Percentiles rank a stretch among this genome's conserved stretches.
Evolutionary conservation across 192 early-diverging fungal genomes (phyloP).

Genomic region (Backusella macrospora): DNA sequence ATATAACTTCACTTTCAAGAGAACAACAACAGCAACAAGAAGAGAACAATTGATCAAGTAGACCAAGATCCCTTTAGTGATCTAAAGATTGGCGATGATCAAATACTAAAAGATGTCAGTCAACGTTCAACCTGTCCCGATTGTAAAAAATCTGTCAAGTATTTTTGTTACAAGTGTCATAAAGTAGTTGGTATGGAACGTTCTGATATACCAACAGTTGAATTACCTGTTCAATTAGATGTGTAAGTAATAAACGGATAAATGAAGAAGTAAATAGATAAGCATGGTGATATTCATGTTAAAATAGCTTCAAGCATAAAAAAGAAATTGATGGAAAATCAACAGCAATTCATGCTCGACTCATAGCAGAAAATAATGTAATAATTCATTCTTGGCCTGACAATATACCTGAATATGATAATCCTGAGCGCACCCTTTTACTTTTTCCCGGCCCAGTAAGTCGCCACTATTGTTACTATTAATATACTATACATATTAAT

Average conservation of each 20-base stretch:
- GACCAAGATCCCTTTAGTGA: neutral
- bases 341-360: conserved; percentile 85
- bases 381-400: conserved; percentile 58
- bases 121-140: conserved; percentile 46
- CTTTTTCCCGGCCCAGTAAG: conserved; percentile 84
- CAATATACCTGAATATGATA: conserved; percentile 53
- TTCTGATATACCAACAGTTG: conserved; percentile 58
- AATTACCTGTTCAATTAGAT: conserved; percentile 74
- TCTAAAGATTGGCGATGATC: conserved; percentile 12
- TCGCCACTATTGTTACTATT: neutral
- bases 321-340: conserved; percentile 83
- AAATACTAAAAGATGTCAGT: conserved; percentile 15
- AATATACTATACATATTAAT: no score
- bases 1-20: neutral
- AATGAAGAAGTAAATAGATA: no score
- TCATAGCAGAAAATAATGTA: conserved; percentile 72
- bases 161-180: conserved; percentile 77
- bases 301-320: conserved; percentile 71
- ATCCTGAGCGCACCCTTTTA: conserved; percentile 72
- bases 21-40: neutral
- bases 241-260: conserved; percentile 48
- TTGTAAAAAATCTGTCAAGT: conserved; percentile 68
- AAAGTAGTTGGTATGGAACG: conserved; percentile 51
- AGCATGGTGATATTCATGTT: no score
- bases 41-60: conserved; percentile 19